Percentiles rank a stretch among this genome's conserved stretches.
phyloP scores from a whole-genome alignment of 1,139 yeast genomes.

The Zygosaccharomyces pseudobailii region DNA sequence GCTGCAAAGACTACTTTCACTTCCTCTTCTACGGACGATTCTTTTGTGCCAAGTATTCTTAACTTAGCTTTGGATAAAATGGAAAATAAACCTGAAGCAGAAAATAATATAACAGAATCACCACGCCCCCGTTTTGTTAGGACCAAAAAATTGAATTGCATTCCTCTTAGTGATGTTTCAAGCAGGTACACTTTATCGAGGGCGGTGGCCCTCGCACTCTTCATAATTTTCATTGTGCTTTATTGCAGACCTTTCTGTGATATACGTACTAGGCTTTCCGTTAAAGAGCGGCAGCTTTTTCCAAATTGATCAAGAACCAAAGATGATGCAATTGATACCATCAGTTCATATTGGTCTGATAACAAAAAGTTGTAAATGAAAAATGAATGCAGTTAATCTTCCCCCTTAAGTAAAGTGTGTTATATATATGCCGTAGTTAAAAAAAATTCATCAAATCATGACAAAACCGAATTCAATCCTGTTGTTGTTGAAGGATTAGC shows the following conservation, averaged over 20 bases:
- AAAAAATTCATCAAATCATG: constrained; percentile 4
- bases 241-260: neutral
- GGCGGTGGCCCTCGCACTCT: neutral
- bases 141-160: constrained; percentile 4
- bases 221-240: neutral
- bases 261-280: neutral
- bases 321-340: too few relatives aligned
- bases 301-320: too few relatives aligned
- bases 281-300: neutral
- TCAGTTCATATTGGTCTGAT: too few relatives aligned
- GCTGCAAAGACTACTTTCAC: constrained; percentile 2
- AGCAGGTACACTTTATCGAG: neutral
- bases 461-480: constrained; percentile 12
- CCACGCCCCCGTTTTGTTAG: neutral
- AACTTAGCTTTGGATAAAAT: constrained; percentile 20
- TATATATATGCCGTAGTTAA: constrained; percentile 9
- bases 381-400: neutral
- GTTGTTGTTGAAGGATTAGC: constrained; percentile 33
- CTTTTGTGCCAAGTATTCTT: constrained; percentile 13
- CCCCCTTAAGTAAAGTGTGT: neutral
- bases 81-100: neutral
- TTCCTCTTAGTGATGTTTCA: neutral
- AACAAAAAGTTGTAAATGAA: neutral
- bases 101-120: neutral
- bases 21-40: constrained; percentile 4